Evolutionary conservation across 2,329 filamentous ascomycete species (phyloP).

Genomic region (Diaporthe citri): DNA sequence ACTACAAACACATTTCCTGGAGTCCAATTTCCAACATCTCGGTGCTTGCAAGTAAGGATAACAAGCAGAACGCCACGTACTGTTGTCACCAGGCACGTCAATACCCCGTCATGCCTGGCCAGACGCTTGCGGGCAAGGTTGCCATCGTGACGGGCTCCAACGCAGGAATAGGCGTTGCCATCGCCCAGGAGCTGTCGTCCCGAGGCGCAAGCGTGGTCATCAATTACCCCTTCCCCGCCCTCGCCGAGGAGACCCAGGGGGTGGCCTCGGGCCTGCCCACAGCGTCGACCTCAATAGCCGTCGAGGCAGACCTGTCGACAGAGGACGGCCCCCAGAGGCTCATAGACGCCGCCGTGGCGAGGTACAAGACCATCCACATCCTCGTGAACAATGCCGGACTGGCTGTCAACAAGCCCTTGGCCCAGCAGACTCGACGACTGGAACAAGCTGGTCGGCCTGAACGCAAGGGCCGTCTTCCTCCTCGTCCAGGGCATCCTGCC

Average conservation of each 20-base stretch:
- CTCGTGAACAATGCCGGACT: slow-evolving; percentile 53
- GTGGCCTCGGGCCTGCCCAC: slow-evolving; percentile 48
- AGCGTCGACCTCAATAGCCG: slow-evolving; percentile 48
- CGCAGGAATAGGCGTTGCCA: slow-evolving; percentile 60
- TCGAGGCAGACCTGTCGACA: slow-evolving; percentile 58
- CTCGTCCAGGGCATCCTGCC: slow-evolving; percentile 54
- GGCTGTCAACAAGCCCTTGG: slow-evolving; percentile 53
- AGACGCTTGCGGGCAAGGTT: slow-evolving; percentile 55
- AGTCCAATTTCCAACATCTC: background rate
- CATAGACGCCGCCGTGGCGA: slow-evolving; percentile 50
- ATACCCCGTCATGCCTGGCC: slow-evolving; percentile 24
- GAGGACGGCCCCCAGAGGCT: slow-evolving; percentile 52
- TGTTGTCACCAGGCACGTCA: background rate
- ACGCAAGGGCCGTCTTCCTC: slow-evolving; percentile 57
- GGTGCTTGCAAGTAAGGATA: background rate
- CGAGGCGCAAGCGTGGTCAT: slow-evolving; percentile 61
- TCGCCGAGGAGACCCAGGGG: slow-evolving; percentile 47
- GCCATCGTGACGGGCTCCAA: slow-evolving; percentile 63
- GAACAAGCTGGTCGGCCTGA: slow-evolving; percentile 56
- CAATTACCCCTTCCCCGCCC: slow-evolving; percentile 58
- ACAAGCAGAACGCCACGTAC: background rate
- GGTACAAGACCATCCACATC: slow-evolving; percentile 55
- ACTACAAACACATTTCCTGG: background rate
- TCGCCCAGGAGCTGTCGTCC: slow-evolving; percentile 57
- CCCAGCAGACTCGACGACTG: slow-evolving; percentile 56